Evolutionary conservation across 345 rosid genomes (phyloP).

Genomic region (Orychophragmus violaceus): DNA sequence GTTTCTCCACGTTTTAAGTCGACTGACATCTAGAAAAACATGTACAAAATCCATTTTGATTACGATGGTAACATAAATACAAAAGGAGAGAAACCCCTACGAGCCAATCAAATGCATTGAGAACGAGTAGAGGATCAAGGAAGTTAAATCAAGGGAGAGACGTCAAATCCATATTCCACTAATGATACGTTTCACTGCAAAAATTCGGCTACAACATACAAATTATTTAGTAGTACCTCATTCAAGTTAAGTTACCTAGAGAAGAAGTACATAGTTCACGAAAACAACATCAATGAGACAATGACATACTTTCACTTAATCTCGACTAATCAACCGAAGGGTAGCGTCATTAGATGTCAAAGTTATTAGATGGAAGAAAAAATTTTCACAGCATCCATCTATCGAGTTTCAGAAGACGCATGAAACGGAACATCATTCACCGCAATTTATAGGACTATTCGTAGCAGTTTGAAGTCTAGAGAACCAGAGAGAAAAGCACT

Average conservation of each 20-base stretch:
- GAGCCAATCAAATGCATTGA: neutral
- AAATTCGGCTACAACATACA: neutral
- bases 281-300: neutral
- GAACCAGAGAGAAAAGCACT: neutral
- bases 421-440: neutral
- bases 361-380: neutral
- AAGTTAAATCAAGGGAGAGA: neutral
- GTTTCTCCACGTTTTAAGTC: constrained; percentile 96
- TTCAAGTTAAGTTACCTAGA: neutral
- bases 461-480: neutral
- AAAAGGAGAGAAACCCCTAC: neutral
- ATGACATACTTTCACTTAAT: neutral
- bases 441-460: neutral
- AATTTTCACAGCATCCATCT: neutral
- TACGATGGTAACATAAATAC: neutral
- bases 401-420: neutral
- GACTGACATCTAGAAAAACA: constrained; percentile 75
- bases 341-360: neutral
- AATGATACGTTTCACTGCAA: neutral
- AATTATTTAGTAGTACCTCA: neutral
- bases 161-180: neutral
- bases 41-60: neutral
- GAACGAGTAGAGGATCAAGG: neutral
- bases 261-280: neutral
- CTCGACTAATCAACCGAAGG: neutral